Base-by-base conservation (phyloP, 768 basidiomycete genomes). In the Tricholoma flavovirens region DNA sequence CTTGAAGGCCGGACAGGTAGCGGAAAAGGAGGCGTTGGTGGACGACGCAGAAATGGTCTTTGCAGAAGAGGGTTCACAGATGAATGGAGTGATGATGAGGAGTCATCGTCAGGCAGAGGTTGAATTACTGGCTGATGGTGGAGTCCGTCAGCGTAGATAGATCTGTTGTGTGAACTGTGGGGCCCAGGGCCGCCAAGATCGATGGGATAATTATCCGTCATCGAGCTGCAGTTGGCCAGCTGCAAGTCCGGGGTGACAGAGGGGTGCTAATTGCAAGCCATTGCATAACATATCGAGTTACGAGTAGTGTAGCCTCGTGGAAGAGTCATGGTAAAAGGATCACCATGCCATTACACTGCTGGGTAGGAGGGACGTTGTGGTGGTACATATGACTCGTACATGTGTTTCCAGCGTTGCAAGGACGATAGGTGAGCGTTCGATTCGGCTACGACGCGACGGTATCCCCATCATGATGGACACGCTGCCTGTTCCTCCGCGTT, bases 21-120 rank as follows among this genome's bases (percentile, higher is more conserved):
- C 1, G 60, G 54, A n/a, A 61, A 61, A 11, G 32, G 54, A 1
- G 58, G 56, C 14, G 56, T 63, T 7, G 49, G 56, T 32, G 56
- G 58, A 22, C 56, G 57, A 38, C 32, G 55, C 33, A 17, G 24
- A 35, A 19, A 48, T 8, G 46, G 10, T 21, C 21, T 45, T 49
- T 42, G 45, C 17, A 46, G 33, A 5, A n/a, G n/a, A 17, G 51
- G 46, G 5, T 9, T 17, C 17, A 24, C 10, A 43, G 52, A 32
- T 8, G 51, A 32, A 15, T 46, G 29, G 15, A 36, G 32, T 29
- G 38, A 22, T 15, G 52, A 38, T 29, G 48, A 49, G 10, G 21
- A 40, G 11, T 24, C 10, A 24, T 45, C 11, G 43, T 45, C 43
- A 14, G 22, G 52, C 9, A 55, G 32, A 46, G 53, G 56, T 22